Evolutionary conservation across 2,329 filamentous ascomycete genomes (phyloP).

Genomic region (Trichoderma sp.): DNA sequence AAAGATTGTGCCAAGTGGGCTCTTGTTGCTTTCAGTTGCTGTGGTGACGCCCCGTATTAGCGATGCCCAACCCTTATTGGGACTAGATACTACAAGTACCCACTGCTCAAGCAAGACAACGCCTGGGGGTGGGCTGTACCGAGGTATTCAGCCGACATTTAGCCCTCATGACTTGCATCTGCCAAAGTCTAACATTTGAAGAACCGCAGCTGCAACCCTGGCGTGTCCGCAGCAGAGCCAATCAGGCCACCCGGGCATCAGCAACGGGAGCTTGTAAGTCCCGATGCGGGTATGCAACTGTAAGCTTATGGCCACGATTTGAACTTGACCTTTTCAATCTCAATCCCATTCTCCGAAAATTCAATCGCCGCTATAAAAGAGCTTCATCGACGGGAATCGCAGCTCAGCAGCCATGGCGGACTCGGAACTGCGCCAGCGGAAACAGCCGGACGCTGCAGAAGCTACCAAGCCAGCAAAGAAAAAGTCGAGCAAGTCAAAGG

Average conservation of each 20-base stretch:
- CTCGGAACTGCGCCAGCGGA: slow-evolving; percentile 45
- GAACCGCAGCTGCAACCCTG: background rate
- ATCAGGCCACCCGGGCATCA: background rate
- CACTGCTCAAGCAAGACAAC: background rate
- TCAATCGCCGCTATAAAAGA: background rate
- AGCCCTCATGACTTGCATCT: background rate
- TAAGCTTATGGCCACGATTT: background rate
- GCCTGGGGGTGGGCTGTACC: background rate
- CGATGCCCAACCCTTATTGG: slow-evolving; percentile 22
- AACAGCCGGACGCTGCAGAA: slow-evolving; percentile 33
- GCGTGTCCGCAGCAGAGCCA: slow-evolving; percentile 24
- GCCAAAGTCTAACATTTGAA: background rate
- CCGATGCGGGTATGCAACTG: background rate
- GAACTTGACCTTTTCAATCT: background rate
- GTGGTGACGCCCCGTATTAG: slow-evolving; percentile 26
- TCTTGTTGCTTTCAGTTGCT: slow-evolving; percentile 27
- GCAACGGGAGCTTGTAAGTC: slow-evolving; percentile 1
- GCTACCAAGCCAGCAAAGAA: slow-evolving; percentile 28
- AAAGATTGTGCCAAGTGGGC: slow-evolving; percentile 21
- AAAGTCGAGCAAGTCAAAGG: slow-evolving; percentile 21
- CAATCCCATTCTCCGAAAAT: background rate
- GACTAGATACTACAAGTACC: background rate
- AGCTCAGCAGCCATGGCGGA: slow-evolving; percentile 35
- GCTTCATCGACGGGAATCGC: background rate
- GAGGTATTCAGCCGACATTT: background rate